These are phyloP conservation scores for Diaporthe nobilis DNA, from an alignment of 2,329 filamentous ascomycete genomes.

Conservation along the genomic window DNA sequence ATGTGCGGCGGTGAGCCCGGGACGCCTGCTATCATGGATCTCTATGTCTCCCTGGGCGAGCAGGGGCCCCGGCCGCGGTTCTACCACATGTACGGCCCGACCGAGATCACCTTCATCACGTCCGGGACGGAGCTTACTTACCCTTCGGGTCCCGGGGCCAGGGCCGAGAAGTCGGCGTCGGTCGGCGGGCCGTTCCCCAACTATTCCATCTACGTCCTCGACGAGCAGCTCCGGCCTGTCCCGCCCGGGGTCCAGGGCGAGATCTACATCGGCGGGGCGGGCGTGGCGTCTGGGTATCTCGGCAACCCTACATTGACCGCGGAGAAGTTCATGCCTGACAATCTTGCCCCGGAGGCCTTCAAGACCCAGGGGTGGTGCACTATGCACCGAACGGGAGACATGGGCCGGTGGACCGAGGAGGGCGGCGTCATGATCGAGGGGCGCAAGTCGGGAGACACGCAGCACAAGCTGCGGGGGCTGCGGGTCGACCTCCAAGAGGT, in stretches of 20 bases:
- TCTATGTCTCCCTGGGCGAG: neutral
- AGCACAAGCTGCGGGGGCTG: slow-evolving; percentile 57
- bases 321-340: slow-evolving; percentile 37
- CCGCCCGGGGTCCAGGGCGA: slow-evolving; percentile 56
- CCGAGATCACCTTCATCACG: slow-evolving; percentile 5
- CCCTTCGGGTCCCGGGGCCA: neutral
- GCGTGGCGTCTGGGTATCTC: slow-evolving; percentile 57
- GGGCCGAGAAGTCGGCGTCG: neutral
- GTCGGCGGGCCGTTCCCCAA: slow-evolving; percentile 44
- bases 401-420: slow-evolving; percentile 50
- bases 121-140: neutral
- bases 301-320: slow-evolving; percentile 44
- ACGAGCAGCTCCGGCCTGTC: slow-evolving; percentile 48
- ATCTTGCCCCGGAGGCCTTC: slow-evolving; percentile 33
- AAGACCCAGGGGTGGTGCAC: slow-evolving; percentile 42
- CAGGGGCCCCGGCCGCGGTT: neutral
- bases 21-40: neutral
- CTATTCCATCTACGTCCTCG: slow-evolving; percentile 58
- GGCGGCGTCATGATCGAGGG: slow-evolving; percentile 54
- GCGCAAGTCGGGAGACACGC: slow-evolving; percentile 57
- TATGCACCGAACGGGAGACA: slow-evolving; percentile 59
- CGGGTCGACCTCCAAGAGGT: slow-evolving; percentile 54
- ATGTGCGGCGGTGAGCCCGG: slow-evolving; percentile 14
- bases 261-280: slow-evolving; percentile 56
- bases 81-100: slow-evolving; percentile 45